Conservation (phyloP, 352 stramenopile species). For the Phytophthora lateralis region DNA sequence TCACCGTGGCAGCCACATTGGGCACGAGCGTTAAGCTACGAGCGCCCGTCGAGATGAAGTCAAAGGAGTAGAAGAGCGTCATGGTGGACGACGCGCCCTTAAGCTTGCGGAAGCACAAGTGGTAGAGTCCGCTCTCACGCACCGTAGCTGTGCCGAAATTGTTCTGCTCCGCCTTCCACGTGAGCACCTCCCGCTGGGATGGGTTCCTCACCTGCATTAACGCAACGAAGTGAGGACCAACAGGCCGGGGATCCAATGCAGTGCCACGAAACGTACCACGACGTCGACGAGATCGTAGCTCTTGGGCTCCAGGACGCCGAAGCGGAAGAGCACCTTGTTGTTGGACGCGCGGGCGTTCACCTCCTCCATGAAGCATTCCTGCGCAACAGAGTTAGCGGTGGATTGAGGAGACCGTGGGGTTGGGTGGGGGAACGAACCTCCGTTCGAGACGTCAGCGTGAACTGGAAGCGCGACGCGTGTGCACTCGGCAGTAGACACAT, state of each 20-base stretch:
- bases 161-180: slow-evolving; percentile 69
- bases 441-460: slow-evolving; percentile 41
- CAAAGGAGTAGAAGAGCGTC: slow-evolving; percentile 81
- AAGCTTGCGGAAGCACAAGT: slow-evolving; percentile 78
- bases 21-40: slow-evolving; percentile 62
- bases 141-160: slow-evolving; percentile 58
- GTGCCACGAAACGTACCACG: slow-evolving; percentile 30
- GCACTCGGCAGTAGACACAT: slow-evolving; percentile 14
- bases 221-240: neutral
- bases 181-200: slow-evolving; percentile 48
- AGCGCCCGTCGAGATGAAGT: slow-evolving; percentile 72
- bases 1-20: slow-evolving; percentile 65
- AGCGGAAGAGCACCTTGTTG: slow-evolving; percentile 71
- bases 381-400: neutral
- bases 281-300: slow-evolving; percentile 61
- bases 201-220: slow-evolving; percentile 53
- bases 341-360: slow-evolving; percentile 57
- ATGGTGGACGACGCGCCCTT: slow-evolving; percentile 58
- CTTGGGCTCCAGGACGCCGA: slow-evolving; percentile 60
- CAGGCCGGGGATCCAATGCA: neutral
- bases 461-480: slow-evolving; percentile 54
- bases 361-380: slow-evolving; percentile 71
- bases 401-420: slow-evolving; percentile 2
- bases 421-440: slow-evolving; percentile 33
- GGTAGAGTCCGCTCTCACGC: slow-evolving; percentile 80